Evolutionary conservation across 2,329 filamentous ascomycete genomes (phyloP).

Genomic region (Sarocladiaceae sp.): DNA sequence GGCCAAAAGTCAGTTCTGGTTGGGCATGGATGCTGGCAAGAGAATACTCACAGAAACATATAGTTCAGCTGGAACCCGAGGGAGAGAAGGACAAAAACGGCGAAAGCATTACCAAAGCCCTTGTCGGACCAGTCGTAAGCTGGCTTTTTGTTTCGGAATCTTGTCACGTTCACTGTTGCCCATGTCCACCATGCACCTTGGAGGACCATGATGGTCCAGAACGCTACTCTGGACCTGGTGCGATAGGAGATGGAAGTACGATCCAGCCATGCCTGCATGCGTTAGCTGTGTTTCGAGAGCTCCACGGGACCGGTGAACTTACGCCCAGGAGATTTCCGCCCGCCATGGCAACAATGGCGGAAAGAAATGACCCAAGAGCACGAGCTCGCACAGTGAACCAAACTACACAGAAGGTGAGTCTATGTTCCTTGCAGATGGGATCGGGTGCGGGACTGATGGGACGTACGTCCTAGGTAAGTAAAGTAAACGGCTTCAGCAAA

Average conservation of each 20-base stretch:
- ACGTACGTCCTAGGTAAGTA: slow-evolving; percentile 49
- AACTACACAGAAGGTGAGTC: slow-evolving; percentile 26
- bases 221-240: slow-evolving; percentile 48
- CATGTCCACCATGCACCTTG: slow-evolving; percentile 72
- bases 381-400: slow-evolving; percentile 69
- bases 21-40: too few relatives aligned
- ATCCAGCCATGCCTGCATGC: slow-evolving; percentile 53
- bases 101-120: slow-evolving; percentile 64
- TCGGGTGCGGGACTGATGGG: background rate
- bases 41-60: slow-evolving; percentile 61
- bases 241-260: slow-evolving; percentile 48
- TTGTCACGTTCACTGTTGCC: slow-evolving; percentile 61
- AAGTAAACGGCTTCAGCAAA: slow-evolving; percentile 71
- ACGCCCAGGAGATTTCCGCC: slow-evolving; percentile 63
- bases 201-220: slow-evolving; percentile 47
- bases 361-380: slow-evolving; percentile 67
- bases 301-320: slow-evolving; percentile 18
- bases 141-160: slow-evolving; percentile 52
- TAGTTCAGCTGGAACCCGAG: slow-evolving; percentile 71
- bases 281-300: background rate
- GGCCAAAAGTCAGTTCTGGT: too few relatives aligned
- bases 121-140: slow-evolving; percentile 61
- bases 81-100: slow-evolving; percentile 63
- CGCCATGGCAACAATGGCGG: slow-evolving; percentile 62
- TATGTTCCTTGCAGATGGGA: too few relatives aligned